phyloP scores from a whole-genome alignment of 768 basidiomycete genomes.

The Lentinula sp. region DNA sequence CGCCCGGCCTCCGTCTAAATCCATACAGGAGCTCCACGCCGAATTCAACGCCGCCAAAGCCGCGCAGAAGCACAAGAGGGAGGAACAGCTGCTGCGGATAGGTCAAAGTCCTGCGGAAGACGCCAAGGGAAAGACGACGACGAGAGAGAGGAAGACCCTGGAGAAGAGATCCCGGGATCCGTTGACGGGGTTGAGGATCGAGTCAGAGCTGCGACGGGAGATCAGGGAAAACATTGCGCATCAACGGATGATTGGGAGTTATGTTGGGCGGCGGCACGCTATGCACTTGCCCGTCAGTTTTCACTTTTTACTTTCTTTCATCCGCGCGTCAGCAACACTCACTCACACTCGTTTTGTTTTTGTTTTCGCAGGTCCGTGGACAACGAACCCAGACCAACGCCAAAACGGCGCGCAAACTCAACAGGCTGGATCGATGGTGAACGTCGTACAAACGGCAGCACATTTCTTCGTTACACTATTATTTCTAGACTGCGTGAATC shows the following conservation, averaged over 20 bases:
- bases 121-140: background rate
- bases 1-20: slow-evolving; percentile 38
- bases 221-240: slow-evolving; percentile 90
- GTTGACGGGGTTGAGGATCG: slow-evolving; percentile 73
- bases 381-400: slow-evolving; percentile 92
- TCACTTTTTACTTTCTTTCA: background rate
- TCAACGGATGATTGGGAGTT: slow-evolving; percentile 90
- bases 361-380: slow-evolving; percentile 30
- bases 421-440: slow-evolving; percentile 54
- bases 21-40: slow-evolving; percentile 32
- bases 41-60: slow-evolving; percentile 28
- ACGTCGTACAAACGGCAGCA: background rate
- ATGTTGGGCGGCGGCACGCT: slow-evolving; percentile 88
- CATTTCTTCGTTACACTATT: background rate
- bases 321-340: background rate
- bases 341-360: no score
- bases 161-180: slow-evolving; percentile 39
- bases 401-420: slow-evolving; percentile 85
- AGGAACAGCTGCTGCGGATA: slow-evolving; percentile 9
- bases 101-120: background rate
- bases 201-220: slow-evolving; percentile 78
- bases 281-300: slow-evolving; percentile 84
- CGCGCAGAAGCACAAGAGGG: slow-evolving; percentile 20
- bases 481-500: slow-evolving; percentile 8
- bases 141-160: slow-evolving; percentile 1